These are phyloP conservation scores for Nitzschia sp. DNA, from an alignment of 108 stramenopile species.

Conservation along the genomic window DNA sequence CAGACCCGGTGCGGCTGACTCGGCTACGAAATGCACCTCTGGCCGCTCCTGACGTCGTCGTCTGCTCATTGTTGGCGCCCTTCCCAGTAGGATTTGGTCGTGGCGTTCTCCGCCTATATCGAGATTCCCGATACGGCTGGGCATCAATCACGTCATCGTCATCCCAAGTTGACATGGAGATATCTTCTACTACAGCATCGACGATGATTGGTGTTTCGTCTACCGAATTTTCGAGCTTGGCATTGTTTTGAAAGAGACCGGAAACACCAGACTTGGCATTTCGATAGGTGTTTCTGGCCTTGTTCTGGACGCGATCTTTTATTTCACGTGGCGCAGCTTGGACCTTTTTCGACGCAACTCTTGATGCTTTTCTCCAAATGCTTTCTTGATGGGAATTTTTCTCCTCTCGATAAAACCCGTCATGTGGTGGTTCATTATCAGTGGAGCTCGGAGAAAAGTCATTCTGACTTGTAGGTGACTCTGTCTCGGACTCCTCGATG, in stretches of 20 bases:
- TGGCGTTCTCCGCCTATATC: not conserved
- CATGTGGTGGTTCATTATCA: not conserved
- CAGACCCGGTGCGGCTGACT: not conserved
- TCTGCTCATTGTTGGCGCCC: not conserved
- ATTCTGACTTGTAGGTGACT: not conserved
- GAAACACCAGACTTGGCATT: slow-evolving; percentile 1
- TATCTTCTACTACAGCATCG: slow-evolving; percentile 11
- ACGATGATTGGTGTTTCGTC: not conserved
- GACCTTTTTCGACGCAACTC: not conserved
- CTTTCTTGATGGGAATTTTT: not conserved
- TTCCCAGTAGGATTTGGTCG: not conserved
- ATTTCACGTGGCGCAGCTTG: not conserved
- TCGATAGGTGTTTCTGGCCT: not conserved
- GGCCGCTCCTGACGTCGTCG: not conserved
- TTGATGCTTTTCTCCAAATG: slow-evolving; percentile 2
- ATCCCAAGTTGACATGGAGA: not conserved
- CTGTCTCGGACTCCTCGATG: not conserved
- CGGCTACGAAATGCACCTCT: not conserved
- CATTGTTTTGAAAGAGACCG: not conserved
- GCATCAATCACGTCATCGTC: not conserved
- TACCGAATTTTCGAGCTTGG: not conserved
- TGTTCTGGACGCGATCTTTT: not conserved
- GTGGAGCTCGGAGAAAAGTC: not conserved
- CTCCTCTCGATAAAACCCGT: not conserved
- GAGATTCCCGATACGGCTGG: not conserved